Evolutionary conservation across 257 asterid genomes (phyloP).

Genomic region (Echites panduratus): DNA sequence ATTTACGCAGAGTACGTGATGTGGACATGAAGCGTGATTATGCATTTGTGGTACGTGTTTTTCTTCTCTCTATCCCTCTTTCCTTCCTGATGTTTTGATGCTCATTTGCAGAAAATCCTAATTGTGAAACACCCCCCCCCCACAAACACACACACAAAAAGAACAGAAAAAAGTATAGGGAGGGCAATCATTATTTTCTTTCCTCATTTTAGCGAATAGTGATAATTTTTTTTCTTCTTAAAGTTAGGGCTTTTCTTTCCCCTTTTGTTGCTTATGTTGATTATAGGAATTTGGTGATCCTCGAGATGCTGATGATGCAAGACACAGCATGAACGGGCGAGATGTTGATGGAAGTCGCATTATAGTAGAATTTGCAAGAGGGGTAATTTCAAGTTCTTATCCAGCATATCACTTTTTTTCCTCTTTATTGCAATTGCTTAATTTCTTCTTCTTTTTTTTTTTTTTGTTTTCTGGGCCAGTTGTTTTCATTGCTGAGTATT

Average conservation of each 20-base stretch:
- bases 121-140: background rate
- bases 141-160: background rate
- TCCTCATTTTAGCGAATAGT: background rate
- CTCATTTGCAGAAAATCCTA: background rate
- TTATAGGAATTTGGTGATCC: slow-evolving; percentile 53
- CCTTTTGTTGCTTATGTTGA: slow-evolving; percentile 6
- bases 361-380: slow-evolving; percentile 51
- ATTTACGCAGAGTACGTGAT: slow-evolving; percentile 71
- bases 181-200: background rate
- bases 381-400: slow-evolving; percentile 32
- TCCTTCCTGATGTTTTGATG: background rate
- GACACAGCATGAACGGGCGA: slow-evolving; percentile 50
- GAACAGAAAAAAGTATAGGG: no score
- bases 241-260: slow-evolving; percentile 6
- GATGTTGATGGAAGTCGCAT: slow-evolving; percentile 63
- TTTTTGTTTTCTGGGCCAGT: background rate
- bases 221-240: background rate
- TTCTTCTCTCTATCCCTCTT: background rate
- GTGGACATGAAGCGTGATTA: slow-evolving; percentile 71
- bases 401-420: background rate
- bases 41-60: slow-evolving; percentile 52
- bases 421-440: background rate
- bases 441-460: no score
- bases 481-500: background rate
- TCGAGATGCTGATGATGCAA: slow-evolving; percentile 68